Percentiles rank a stretch among this genome's conserved stretches.
Conservation (phyloP, 495 filamentous ascomycete species). For the Trichocladium uniseriatum region DNA sequence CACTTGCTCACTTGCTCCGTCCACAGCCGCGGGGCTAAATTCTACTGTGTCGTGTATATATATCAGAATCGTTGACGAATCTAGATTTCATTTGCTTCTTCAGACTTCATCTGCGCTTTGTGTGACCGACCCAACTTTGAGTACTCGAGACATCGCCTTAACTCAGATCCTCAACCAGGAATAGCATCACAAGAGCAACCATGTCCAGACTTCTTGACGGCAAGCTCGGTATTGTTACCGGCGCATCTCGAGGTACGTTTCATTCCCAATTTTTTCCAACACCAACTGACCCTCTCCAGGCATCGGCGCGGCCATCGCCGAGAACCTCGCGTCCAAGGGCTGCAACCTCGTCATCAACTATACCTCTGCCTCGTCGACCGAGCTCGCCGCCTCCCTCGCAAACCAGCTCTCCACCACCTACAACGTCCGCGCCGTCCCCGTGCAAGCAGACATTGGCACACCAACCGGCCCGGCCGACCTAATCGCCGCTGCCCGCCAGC, state of each 20-base stretch:
- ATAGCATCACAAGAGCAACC: no score
- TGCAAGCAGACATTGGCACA: slow-evolving; percentile 40
- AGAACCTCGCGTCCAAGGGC: slow-evolving; percentile 69
- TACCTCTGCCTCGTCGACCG: slow-evolving; percentile 43
- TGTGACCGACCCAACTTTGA: no score
- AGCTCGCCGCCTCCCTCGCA: slow-evolving; percentile 24
- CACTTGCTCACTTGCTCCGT: no score
- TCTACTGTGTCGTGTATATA: slow-evolving; percentile 3
- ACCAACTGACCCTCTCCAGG: slow-evolving; percentile 41
- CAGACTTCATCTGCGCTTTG: no score
- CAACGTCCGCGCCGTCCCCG: slow-evolving; percentile 27
- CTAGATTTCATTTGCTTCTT: no score
- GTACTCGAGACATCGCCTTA: no score
- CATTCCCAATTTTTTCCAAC: neutral
- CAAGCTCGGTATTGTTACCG: slow-evolving; percentile 71
- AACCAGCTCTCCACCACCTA: slow-evolving; percentile 32
- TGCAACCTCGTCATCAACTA: slow-evolving; percentile 61
- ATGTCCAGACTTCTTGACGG: slow-evolving; percentile 45
- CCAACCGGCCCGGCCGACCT: slow-evolving; percentile 29
- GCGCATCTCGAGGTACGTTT: slow-evolving; percentile 57
- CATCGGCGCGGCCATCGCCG: slow-evolving; percentile 76
- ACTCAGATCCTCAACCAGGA: no score
- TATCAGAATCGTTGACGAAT: neutral
- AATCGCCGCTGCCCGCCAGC: slow-evolving; percentile 23
- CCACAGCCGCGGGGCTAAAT: neutral